A percentile compares a stretch with the other conserved stretches of the same genome.
Conservation (phyloP, 106 monocot species). For the Allium fistulosum region DNA sequence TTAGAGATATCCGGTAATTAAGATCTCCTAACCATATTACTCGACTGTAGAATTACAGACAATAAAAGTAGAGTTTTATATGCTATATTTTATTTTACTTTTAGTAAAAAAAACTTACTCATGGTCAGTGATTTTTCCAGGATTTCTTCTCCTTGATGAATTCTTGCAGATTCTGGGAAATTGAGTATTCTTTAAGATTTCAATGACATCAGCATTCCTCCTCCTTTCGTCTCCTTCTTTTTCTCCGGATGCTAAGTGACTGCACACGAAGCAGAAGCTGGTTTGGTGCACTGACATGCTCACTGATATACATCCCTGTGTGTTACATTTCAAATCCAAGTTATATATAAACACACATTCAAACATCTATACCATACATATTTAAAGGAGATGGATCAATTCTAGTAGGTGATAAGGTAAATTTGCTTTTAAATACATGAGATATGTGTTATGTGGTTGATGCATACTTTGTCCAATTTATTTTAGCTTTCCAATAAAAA, state of each 20-base stretch:
- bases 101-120: slow-evolving; percentile 33
- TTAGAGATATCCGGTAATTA: slow-evolving; percentile 67
- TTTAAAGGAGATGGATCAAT: no score
- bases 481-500: no score
- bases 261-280: slow-evolving; percentile 62
- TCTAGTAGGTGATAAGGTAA: no score
- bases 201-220: slow-evolving; percentile 60
- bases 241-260: slow-evolving; percentile 66
- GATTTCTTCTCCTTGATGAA: slow-evolving; percentile 22
- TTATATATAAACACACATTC: no score
- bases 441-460: no score
- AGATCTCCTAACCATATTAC: slow-evolving; percentile 80
- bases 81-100: no score
- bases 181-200: slow-evolving; percentile 59
- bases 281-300: slow-evolving; percentile 73
- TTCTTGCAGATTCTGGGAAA: slow-evolving; percentile 46
- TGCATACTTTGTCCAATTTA: no score
- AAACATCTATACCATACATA: no score
- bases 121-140: slow-evolving; percentile 57
- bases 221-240: slow-evolving; percentile 65
- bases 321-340: not conserved
- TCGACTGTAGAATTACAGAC: slow-evolving; percentile 26
- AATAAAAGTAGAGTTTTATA: not conserved
- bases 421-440: no score
- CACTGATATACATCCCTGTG: slow-evolving; percentile 66